Percentiles rank a stretch among this genome's conserved stretches.
phyloP scores from a whole-genome alignment of 768 basidiomycete species.

The Mycena leptocephala region DNA sequence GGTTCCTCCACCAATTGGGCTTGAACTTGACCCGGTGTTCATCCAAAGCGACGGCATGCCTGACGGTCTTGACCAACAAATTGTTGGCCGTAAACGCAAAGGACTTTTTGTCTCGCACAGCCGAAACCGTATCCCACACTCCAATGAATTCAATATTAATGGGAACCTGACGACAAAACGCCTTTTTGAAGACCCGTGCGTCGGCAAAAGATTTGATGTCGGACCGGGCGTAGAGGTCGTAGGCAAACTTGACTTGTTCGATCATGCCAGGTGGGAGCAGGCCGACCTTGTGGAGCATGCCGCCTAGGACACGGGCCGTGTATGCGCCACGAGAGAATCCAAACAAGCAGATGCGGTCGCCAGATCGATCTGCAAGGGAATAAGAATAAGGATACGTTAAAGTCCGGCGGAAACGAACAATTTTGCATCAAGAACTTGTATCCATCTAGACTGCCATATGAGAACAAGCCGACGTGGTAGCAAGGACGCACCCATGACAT shows the following conservation, averaged over 20 bases:
- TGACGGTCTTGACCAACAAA: constrained; percentile 60
- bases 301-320: constrained; percentile 64
- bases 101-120: constrained; percentile 61
- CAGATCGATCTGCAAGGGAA: constrained; percentile 52
- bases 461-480: background rate
- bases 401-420: constrained; percentile 50
- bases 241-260: constrained; percentile 6
- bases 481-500: constrained; percentile 61
- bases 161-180: constrained; percentile 58
- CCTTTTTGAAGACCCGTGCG: constrained; percentile 49
- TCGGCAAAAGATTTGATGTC: constrained; percentile 46
- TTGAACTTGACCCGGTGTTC: constrained; percentile 69
- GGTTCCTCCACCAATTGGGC: constrained; percentile 55
- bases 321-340: constrained; percentile 65
- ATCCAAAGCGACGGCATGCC: constrained; percentile 71
- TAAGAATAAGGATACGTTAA: background rate
- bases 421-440: constrained; percentile 71
- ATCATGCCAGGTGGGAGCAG: constrained; percentile 67
- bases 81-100: constrained; percentile 65
- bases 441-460: constrained; percentile 42
- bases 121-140: constrained; percentile 71
- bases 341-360: constrained; percentile 40
- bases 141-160: constrained; percentile 65
- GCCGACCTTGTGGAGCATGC: constrained; percentile 72
- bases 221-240: background rate